Evolutionary conservation across 257 asterid species (phyloP), one percentile per base, ranked within the genome.

Genomic region (Craterostigma plantagineum): DNA sequence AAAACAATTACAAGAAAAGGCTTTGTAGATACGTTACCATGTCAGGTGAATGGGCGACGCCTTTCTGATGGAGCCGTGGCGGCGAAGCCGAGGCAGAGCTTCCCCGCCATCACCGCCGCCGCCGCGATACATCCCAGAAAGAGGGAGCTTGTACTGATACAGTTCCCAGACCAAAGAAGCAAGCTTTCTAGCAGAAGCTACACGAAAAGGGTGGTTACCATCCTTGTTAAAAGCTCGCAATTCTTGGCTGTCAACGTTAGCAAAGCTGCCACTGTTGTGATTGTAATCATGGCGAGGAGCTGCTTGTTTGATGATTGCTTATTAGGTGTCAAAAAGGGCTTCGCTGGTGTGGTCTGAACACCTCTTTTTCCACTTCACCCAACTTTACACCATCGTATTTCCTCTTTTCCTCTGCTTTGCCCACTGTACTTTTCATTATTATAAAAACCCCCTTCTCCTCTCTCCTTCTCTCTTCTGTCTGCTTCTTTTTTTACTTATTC

Each of bases 151-250:
- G 70, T 69, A 69, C 0, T 71, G 80, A 56, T 74, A 60, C 49
- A 79, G 75, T 33, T 82, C 93, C 93, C 95, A 87, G 46, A 74
- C 73, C 38, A 72, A 51, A 45, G 95, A 92, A 39, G 75, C 98
- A 51, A 87, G 86, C 60, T 82, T 82, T 59, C 98, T 79, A 0
- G 82, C 85, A 50, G 95, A 82, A 65, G 69, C 58, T 48, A 36
- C 4, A 4, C 12, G 0, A 61, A 78, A 62, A 49, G 50, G 5
- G 43, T n/a, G n/a, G n/a, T 13, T 45, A 17, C 45, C 51, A 65
- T n/a, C n/a, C n/a, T n/a, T n/a, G n/a, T 15, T 14, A 30, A 37
- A 8, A 10, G 63, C 63, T 60, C 46, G 68, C 35, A 33, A 60
- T 45, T 56, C 34, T 39, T 41, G 14, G 0, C 34, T 7, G 38